A percentile compares a stretch with the other conserved stretches of the same genome.
Conservation (phyloP, 106 monocot species). For the Dioscorea dumetorum region DNA sequence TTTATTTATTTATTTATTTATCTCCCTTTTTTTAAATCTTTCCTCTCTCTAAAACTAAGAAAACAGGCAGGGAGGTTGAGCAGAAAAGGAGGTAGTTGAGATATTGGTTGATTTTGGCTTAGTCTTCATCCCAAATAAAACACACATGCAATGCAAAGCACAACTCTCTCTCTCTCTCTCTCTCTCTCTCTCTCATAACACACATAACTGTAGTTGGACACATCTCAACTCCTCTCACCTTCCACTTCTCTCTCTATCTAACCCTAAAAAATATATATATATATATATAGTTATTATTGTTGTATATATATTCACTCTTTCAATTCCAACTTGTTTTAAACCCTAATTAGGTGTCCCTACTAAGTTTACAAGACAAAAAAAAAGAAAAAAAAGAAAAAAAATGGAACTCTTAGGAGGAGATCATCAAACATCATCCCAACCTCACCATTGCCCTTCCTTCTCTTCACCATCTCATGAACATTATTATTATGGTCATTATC, state of each 20-base stretch:
- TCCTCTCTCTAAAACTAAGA: background rate
- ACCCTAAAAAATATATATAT: too few relatives aligned
- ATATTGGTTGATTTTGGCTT: background rate
- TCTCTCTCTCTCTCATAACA: background rate
- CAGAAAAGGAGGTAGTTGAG: constrained; percentile 7
- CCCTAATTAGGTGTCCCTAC: too few relatives aligned
- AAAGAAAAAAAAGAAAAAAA: too few relatives aligned
- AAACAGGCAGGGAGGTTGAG: constrained; percentile 8
- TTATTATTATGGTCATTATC: too few relatives aligned
- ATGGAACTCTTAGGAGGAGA: too few relatives aligned
- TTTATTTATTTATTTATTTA: too few relatives aligned
- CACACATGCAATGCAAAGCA: background rate
- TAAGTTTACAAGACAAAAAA: too few relatives aligned
- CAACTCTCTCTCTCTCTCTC: background rate
- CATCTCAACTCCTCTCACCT: constrained; percentile 30
- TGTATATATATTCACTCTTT: too few relatives aligned
- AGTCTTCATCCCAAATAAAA: too few relatives aligned
- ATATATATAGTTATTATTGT: too few relatives aligned
- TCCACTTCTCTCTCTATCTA: constrained; percentile 3
- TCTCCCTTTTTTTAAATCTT: too few relatives aligned
- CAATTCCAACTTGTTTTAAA: too few relatives aligned
- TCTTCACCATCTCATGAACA: background rate
- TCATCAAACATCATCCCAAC: constrained; percentile 1
- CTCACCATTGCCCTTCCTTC: background rate
- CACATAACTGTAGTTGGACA: constrained; percentile 4